Conservation (phyloP, 2,329 filamentous ascomycete species). For the Phyllosticta capitalensis region DNA sequence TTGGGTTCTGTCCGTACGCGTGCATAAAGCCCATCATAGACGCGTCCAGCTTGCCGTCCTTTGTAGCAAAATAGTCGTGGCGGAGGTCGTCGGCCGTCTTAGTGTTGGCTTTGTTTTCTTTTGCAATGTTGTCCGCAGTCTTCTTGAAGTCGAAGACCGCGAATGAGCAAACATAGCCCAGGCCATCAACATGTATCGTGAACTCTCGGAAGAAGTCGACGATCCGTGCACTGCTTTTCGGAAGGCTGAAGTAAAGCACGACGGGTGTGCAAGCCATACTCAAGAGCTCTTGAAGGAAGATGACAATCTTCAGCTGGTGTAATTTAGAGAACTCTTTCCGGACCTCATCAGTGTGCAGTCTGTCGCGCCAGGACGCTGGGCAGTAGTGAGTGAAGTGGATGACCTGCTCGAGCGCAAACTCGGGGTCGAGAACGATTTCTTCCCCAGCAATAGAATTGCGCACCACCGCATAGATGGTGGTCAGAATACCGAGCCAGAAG, state of each 20-base stretch:
- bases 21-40: conserved; percentile 94
- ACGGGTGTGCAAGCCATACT: conserved; percentile 89
- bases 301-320: conserved; percentile 85
- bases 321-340: conserved; percentile 81
- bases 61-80: conserved; percentile 88
- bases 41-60: conserved; percentile 96
- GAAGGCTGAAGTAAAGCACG: conserved; percentile 76
- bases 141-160: conserved; percentile 96
- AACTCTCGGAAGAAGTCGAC: conserved; percentile 98
- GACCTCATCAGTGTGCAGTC: conserved; percentile 89
- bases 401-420: conserved; percentile 78
- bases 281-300: conserved; percentile 85
- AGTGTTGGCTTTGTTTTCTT: conserved; percentile 30
- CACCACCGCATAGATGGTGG: conserved; percentile 72
- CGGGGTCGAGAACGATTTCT: conserved; percentile 80
- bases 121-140: conserved; percentile 49
- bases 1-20: conserved; percentile 50
- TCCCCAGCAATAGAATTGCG: conserved; percentile 77
- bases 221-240: conserved; percentile 81
- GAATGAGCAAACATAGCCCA: conserved; percentile 95
- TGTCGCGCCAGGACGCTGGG: conserved; percentile 77
- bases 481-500: conserved; percentile 80
- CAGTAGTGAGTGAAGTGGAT: conserved; percentile 90
- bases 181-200: conserved; percentile 89
- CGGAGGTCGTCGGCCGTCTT: conserved; percentile 52